These are phyloP conservation scores for Boletus tomentosulus DNA, from an alignment of 768 basidiomycete species.

Conservation along the genomic window DNA sequence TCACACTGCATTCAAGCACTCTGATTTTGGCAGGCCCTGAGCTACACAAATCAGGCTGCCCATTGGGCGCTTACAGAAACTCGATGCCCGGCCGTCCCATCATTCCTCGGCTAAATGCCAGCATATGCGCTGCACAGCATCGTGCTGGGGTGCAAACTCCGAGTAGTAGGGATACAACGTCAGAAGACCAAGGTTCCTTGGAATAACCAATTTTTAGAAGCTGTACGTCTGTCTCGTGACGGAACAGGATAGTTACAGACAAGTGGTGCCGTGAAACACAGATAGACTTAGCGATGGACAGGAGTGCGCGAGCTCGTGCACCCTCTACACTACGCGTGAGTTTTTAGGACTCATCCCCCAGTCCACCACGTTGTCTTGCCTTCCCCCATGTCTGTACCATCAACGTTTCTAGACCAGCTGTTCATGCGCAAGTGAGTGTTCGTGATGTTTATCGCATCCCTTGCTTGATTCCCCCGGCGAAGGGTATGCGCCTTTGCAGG, in stretches of 20 bases:
- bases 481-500: conserved; percentile 17
- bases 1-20: no score
- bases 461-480: not conserved
- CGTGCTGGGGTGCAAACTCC: not conserved
- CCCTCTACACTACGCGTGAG: not conserved
- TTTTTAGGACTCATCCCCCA: not conserved
- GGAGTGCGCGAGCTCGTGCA: not conserved
- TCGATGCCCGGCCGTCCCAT: no score
- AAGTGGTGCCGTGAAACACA: not conserved
- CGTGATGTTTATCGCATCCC: not conserved
- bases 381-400: conserved; percentile 5
- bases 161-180: not conserved
- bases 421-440: conserved; percentile 3
- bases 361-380: not conserved
- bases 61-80: no score
- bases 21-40: no score
- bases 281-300: not conserved
- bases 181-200: not conserved
- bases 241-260: not conserved
- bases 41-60: no score
- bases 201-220: not conserved
- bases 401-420: not conserved
- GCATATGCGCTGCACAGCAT: not conserved
- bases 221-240: not conserved
- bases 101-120: not conserved